Percentiles rank a stretch among this genome's conserved stretches.
Conservation (phyloP, 495 filamentous ascomycete species). For the Extremus antarcticus region DNA sequence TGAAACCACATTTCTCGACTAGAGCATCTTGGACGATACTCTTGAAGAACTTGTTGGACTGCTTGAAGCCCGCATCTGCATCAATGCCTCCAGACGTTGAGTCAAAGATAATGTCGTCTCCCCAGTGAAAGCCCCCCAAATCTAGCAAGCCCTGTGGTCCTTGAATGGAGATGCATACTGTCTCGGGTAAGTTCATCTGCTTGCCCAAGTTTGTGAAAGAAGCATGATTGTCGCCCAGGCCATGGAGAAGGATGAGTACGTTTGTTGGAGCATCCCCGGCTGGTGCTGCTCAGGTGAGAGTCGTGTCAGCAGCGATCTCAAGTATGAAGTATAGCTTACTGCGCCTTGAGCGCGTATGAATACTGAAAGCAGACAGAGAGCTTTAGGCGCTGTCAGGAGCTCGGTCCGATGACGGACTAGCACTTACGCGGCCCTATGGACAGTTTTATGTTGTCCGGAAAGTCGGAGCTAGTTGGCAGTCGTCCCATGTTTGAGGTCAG, state of each 20-base stretch:
- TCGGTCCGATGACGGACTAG: not conserved
- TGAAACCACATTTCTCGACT: slow-evolving; percentile 60
- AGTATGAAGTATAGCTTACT: not conserved
- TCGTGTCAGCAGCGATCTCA: not conserved
- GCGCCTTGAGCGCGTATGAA: not conserved
- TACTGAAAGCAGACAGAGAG: not conserved
- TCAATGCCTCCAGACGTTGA: slow-evolving; percentile 53
- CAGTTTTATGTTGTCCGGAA: slow-evolving; percentile 29
- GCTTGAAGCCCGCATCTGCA: slow-evolving; percentile 64
- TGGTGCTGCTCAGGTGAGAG: slow-evolving; percentile 17
- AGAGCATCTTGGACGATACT: slow-evolving; percentile 52
- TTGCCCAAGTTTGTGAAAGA: slow-evolving; percentile 62
- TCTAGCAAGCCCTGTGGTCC: slow-evolving; percentile 61
- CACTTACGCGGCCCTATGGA: slow-evolving; percentile 18
- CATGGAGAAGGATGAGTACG: slow-evolving; percentile 81
- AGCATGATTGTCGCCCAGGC: slow-evolving; percentile 65
- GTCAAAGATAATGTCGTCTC: slow-evolving; percentile 72
- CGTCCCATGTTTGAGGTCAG: slow-evolving; percentile 22
- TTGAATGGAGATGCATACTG: slow-evolving; percentile 63
- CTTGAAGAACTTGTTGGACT: slow-evolving; percentile 41
- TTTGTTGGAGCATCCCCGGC: slow-evolving; percentile 41
- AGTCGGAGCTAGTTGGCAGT: slow-evolving; percentile 37
- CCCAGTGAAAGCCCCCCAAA: slow-evolving; percentile 80
- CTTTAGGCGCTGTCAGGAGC: too few relatives aligned
- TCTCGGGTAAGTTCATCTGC: slow-evolving; percentile 71